A percentile compares a stretch with the other conserved stretches of the same genome.
Conservation (phyloP, 805 yeast genomes). For the Wickerhamomyces alni region DNA sequence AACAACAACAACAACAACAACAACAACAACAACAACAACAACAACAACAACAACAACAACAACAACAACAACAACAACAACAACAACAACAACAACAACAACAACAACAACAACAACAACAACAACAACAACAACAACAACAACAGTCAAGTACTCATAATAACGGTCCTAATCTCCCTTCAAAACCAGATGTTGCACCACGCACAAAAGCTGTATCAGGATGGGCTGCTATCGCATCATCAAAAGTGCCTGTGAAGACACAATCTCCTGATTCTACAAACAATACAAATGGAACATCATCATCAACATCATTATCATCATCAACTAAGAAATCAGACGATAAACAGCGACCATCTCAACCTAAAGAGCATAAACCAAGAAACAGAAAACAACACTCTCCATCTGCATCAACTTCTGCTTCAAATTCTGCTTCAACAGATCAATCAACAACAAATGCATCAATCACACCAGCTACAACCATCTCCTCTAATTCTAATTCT, state of each 20-base stretch:
- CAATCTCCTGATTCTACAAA: no score
- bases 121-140: constrained; percentile 1
- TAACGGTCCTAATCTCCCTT: constrained; percentile 4
- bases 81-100: neutral
- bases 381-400: neutral
- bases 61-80: neutral
- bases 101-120: no score
- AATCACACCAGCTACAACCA: neutral
- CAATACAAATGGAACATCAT: no score
- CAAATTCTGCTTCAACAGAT: neutral
- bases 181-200: constrained; percentile 2
- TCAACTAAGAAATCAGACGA: neutral
- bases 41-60: neutral
- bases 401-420: neutral
- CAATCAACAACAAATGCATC: neutral
- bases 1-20: neutral
- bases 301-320: neutral
- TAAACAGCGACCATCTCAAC: neutral
- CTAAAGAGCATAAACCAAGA: neutral
- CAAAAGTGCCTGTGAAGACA: constrained; percentile 1
- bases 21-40: neutral
- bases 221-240: constrained; percentile 18
- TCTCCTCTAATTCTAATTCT: neutral
- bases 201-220: constrained; percentile 3
- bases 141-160: neutral